These are phyloP conservation scores for Aspergillus jensenii DNA, from an alignment of 2,329 filamentous ascomycete genomes.

Conservation along the genomic window DNA sequence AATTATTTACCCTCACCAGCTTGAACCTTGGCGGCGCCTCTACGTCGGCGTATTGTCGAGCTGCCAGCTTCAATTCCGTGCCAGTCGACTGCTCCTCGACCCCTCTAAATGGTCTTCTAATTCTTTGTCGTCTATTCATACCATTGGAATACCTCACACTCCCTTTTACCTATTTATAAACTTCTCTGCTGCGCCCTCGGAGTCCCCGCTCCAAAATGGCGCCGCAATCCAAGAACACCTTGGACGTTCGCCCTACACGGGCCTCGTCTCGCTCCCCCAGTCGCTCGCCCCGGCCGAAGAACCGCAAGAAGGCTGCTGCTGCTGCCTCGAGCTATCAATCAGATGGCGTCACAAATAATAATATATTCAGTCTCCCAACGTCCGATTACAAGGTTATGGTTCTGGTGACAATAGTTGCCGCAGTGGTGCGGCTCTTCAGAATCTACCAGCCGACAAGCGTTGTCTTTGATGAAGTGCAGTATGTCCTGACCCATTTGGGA, in stretches of 20 bases:
- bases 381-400: constrained; percentile 80
- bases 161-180: constrained; percentile 16
- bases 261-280: constrained; percentile 37
- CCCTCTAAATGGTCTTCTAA: constrained; percentile 9
- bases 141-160: constrained; percentile 12
- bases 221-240: constrained; percentile 33
- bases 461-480: constrained; percentile 99
- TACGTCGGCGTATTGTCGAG: constrained; percentile 18
- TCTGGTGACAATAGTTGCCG: constrained; percentile 70
- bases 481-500: constrained; percentile 45
- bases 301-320: constrained; percentile 29
- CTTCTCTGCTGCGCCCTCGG: neutral
- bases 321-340: constrained; percentile 46
- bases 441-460: constrained; percentile 96
- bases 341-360: constrained; percentile 72
- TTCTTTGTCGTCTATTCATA: constrained; percentile 1
- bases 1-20: constrained; percentile 5
- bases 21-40: neutral
- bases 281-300: constrained; percentile 41
- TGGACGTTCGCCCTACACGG: constrained; percentile 37
- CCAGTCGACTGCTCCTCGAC: constrained; percentile 13
- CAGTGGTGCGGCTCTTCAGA: constrained; percentile 82
- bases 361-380: constrained; percentile 81
- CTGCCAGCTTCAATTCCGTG: neutral
- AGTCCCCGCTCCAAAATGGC: constrained; percentile 24